These are phyloP conservation scores for Pestalotiopsis sp. DNA, from an alignment of 2,329 filamentous ascomycete genomes.

Conservation along the genomic window DNA sequence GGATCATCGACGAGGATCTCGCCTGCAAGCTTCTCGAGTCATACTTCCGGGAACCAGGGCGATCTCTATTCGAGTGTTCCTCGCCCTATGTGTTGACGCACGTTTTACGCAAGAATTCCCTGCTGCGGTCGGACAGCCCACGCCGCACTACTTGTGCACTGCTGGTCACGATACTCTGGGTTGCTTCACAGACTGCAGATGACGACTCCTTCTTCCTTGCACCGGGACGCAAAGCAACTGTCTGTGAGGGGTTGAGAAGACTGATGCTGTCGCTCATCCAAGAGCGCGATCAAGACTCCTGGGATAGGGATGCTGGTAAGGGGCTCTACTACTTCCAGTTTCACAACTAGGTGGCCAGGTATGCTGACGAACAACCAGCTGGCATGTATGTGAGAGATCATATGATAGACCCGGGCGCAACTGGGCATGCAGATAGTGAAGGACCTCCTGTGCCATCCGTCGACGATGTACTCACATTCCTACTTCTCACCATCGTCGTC, in stretches of 20 bases:
- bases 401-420: background rate
- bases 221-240: background rate
- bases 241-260: background rate
- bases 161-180: background rate
- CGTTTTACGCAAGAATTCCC: background rate
- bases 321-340: background rate
- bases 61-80: background rate
- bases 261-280: background rate
- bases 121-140: background rate
- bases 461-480: slow-evolving; percentile 1
- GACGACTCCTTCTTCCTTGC: background rate
- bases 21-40: background rate
- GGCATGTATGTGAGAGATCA: background rate
- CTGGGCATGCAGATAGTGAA: background rate
- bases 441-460: background rate
- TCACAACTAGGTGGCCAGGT: background rate
- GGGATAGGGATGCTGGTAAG: background rate
- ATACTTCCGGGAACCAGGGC: background rate
- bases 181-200: background rate
- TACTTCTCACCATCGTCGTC: background rate
- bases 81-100: background rate
- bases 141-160: background rate
- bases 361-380: background rate
- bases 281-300: background rate
- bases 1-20: background rate